Evolutionary conservation across 371 early-diverging fungal species (phyloP).

Genomic region (Mortierella sp.): DNA sequence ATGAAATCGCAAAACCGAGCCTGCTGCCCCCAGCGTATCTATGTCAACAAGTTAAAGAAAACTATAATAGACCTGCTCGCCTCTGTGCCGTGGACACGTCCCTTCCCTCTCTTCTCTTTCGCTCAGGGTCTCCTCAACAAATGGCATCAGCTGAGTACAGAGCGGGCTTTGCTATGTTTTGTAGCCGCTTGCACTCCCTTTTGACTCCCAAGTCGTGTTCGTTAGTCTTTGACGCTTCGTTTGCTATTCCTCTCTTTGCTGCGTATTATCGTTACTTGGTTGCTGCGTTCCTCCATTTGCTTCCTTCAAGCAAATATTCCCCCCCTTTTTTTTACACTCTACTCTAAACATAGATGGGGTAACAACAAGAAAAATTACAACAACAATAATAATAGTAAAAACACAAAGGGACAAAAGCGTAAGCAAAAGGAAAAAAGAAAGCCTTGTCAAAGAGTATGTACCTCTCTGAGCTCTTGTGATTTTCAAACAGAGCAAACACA

Average conservation of each 20-base stretch:
- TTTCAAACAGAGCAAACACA: not conserved
- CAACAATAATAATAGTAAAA: too few species aligned
- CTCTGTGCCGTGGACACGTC: not conserved
- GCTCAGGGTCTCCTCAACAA: not conserved
- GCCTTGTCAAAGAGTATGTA: not conserved
- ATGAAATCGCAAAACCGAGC: not conserved
- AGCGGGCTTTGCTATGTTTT: not conserved
- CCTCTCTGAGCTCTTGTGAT: not conserved
- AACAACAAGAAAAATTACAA: not conserved
- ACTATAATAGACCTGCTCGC: not conserved
- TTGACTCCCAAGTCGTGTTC: not conserved
- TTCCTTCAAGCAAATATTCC: not conserved
- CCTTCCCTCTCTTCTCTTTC: not conserved
- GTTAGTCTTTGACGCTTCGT: not conserved
- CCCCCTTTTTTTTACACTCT: not conserved
- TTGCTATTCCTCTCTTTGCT: not conserved
- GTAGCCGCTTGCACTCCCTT: not conserved
- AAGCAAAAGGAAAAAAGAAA: too few species aligned
- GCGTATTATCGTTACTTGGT: not conserved
- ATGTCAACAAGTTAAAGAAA: not conserved
- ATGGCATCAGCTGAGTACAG: not conserved
- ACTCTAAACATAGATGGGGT: not conserved
- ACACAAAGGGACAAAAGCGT: too few species aligned
- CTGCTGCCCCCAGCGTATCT: not conserved
- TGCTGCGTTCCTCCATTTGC: not conserved